These are phyloP conservation scores for Cryptococcus maquisensis DNA, from an alignment of 1,284 basidiomycete species.

Conservation along the genomic window DNA sequence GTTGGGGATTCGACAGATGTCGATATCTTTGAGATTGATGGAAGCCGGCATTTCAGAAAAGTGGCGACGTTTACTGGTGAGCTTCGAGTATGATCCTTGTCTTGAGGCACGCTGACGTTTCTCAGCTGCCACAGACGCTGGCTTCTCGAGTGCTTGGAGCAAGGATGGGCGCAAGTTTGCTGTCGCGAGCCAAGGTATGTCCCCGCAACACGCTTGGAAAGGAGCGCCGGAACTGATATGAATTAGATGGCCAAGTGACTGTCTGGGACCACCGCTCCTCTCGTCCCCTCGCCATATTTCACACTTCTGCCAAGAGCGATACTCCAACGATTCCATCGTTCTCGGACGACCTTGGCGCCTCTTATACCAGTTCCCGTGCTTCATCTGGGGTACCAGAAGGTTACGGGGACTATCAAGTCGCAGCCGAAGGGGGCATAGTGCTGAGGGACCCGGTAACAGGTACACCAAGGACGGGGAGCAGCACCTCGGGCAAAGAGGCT, in stretches of 20 bases:
- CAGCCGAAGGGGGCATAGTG: slow-evolving; percentile 2
- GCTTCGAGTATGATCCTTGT: background rate
- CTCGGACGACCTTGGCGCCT: slow-evolving; percentile 17
- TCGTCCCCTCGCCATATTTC: slow-evolving; percentile 43
- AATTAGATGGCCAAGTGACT: slow-evolving; percentile 46
- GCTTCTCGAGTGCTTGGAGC: slow-evolving; percentile 47
- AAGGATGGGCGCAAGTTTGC: slow-evolving; percentile 49
- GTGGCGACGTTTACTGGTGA: slow-evolving; percentile 42
- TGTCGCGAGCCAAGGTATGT: slow-evolving; percentile 43
- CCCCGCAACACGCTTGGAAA: background rate
- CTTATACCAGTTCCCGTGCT: background rate
- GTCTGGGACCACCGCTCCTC: slow-evolving; percentile 50
- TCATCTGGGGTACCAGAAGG: too few relatives aligned
- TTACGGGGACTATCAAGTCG: background rate
- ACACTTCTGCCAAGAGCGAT: slow-evolving; percentile 19
- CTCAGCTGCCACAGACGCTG: slow-evolving; percentile 42
- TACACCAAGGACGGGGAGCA: slow-evolving; percentile 19
- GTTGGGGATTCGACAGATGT: slow-evolving; percentile 49
- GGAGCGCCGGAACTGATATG: background rate
- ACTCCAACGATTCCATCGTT: slow-evolving; percentile 17
- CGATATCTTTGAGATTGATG: slow-evolving; percentile 43
- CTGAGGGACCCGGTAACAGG: slow-evolving; percentile 34
- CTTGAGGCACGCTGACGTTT: background rate
- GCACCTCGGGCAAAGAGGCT: slow-evolving; percentile 39
- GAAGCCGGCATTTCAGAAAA: slow-evolving; percentile 41